Evolutionary conservation across 148 eudicot species (phyloP).

Genomic region (Rhododendron simsii): DNA sequence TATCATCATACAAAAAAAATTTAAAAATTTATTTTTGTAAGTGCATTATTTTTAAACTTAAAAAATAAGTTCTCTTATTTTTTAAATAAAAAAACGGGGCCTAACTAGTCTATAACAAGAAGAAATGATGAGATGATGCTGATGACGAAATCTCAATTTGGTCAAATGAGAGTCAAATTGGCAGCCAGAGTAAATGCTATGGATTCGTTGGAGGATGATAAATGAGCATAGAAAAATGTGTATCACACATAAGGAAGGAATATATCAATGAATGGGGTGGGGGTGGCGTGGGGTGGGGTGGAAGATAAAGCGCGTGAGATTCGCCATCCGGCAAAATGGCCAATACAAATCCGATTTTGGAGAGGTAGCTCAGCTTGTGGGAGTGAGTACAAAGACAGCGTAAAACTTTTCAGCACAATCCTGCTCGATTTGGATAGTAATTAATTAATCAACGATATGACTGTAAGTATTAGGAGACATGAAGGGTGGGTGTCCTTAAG

Average conservation of each 20-base stretch:
- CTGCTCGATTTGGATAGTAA: neutral
- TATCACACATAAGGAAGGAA: neutral
- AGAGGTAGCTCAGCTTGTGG: neutral
- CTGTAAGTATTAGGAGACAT: neutral
- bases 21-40: too few relatives aligned
- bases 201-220: neutral
- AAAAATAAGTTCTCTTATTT: too few relatives aligned
- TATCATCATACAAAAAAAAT: too few relatives aligned
- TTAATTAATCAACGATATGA: too few relatives aligned
- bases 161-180: neutral
- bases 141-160: slow-evolving; percentile 1
- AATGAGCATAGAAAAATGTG: neutral
- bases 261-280: neutral
- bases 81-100: too few relatives aligned
- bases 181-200: neutral
- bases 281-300: neutral
- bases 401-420: neutral
- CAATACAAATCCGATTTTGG: neutral
- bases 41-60: rapidly evolving
- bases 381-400: neutral
- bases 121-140: neutral
- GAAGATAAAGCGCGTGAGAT: slow-evolving; percentile 11
- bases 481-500: neutral
- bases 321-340: neutral
- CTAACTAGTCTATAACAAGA: neutral